These are phyloP conservation scores for Boletales sp. DNA, from an alignment of 768 basidiomycete genomes.

Conservation along the genomic window DNA sequence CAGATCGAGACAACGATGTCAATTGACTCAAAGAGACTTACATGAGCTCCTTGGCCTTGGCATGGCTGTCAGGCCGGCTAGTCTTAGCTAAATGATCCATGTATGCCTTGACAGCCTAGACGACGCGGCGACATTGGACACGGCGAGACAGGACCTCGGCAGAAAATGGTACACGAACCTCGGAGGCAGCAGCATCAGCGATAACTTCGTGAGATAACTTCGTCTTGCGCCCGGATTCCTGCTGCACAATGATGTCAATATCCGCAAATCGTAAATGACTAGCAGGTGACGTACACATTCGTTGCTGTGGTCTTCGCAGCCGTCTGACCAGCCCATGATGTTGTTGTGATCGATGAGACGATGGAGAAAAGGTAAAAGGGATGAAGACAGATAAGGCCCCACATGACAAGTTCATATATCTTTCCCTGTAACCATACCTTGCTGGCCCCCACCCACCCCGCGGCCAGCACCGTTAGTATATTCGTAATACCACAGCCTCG, in stretches of 20 bases:
- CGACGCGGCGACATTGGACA: background rate
- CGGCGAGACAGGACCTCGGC: background rate
- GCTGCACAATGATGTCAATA: background rate
- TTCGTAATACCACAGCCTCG: too few relatives aligned
- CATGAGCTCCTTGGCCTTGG: background rate
- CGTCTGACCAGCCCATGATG: conserved; percentile 10
- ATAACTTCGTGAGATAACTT: conserved; percentile 15
- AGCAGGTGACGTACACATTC: conserved; percentile 5
- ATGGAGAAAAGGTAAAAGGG: background rate
- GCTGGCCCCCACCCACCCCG: background rate
- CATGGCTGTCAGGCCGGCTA: conserved; percentile 19
- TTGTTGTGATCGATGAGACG: conserved; percentile 1
- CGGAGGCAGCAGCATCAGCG: conserved; percentile 14
- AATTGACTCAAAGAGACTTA: too few relatives aligned
- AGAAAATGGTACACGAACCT: conserved; percentile 8
- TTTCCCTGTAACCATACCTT: conserved; percentile 1
- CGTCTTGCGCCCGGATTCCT: conserved; percentile 5
- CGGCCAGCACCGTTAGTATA: too few relatives aligned
- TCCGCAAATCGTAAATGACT: background rate
- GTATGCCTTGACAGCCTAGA: conserved; percentile 17
- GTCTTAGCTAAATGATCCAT: conserved; percentile 10
- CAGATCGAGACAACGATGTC: too few relatives aligned
- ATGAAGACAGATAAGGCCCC: background rate
- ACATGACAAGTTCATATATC: conserved; percentile 19
- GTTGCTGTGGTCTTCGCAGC: background rate